Evolutionary conservation across 2,329 filamentous ascomycete species (phyloP).

Genomic region (Colletotrichum spinosum): DNA sequence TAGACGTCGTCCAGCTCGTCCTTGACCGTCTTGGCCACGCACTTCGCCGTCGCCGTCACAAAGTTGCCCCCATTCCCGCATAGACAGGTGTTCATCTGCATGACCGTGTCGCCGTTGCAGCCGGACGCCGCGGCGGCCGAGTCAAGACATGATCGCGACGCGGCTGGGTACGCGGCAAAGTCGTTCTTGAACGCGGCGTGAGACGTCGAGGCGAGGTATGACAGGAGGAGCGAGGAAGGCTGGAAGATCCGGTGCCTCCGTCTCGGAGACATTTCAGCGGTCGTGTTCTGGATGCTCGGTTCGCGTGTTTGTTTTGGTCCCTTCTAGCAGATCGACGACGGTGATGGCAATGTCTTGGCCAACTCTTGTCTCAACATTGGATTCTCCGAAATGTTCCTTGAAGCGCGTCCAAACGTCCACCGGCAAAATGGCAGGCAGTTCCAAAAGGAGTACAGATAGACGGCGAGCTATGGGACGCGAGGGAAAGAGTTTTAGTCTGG

Average conservation of each 20-base stretch:
- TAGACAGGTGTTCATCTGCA: constrained; percentile 29
- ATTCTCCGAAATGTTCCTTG: neutral
- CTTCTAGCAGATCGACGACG: constrained; percentile 16
- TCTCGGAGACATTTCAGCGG: constrained; percentile 27
- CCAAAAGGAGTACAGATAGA: constrained; percentile 3
- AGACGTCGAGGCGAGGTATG: constrained; percentile 20
- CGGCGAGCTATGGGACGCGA: constrained; percentile 21
- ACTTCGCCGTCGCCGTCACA: constrained; percentile 58
- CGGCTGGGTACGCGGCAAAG: constrained; percentile 27
- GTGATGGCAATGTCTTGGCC: constrained; percentile 2
- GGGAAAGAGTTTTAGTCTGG: constrained; percentile 29
- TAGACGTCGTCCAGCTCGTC: constrained; percentile 57
- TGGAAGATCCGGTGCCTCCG: constrained; percentile 19
- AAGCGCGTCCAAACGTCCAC: constrained; percentile 2
- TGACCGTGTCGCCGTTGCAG: constrained; percentile 28
- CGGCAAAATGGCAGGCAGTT: constrained; percentile 4
- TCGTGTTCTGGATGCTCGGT: constrained; percentile 14
- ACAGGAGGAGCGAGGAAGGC: constrained; percentile 24
- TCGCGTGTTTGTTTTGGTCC: constrained; percentile 13
- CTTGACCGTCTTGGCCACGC: constrained; percentile 52
- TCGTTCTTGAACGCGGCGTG: constrained; percentile 24
- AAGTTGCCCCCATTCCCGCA: constrained; percentile 53
- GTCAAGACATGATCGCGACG: constrained; percentile 26
- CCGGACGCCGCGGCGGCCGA: constrained; percentile 25
- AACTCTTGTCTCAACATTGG: constrained; percentile 18